phyloP scores from a whole-genome alignment of 2,329 filamentous ascomycete genomes.

The Hymenotorrendiella dingleyae region DNA sequence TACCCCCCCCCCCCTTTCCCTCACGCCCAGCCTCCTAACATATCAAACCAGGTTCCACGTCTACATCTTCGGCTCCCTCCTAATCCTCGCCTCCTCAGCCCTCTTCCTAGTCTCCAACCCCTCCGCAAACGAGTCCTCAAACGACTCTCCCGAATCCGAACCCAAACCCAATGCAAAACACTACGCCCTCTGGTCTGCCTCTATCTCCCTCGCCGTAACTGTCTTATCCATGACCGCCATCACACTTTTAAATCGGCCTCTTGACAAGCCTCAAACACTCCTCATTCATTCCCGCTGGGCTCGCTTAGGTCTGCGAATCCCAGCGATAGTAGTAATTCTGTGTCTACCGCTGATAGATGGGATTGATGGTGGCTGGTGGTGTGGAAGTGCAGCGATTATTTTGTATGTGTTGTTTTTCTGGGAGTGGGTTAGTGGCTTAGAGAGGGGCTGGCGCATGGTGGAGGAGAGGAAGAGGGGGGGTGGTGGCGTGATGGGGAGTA shows the following conservation, averaged over 20 bases:
- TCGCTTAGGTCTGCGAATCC: slow-evolving; percentile 8
- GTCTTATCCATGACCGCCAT: slow-evolving; percentile 12
- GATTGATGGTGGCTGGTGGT: slow-evolving; percentile 5
- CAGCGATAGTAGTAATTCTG: slow-evolving; percentile 8
- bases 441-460: slow-evolving; percentile 11
- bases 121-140: not conserved
- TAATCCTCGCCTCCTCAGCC: slow-evolving; percentile 15
- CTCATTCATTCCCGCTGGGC: slow-evolving; percentile 13
- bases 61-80: slow-evolving; percentile 11
- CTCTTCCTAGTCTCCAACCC: not conserved
- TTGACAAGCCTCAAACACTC: slow-evolving; percentile 11
- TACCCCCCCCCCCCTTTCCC: slow-evolving; percentile 1
- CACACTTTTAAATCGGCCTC: slow-evolving; percentile 11
- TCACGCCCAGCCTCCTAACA: not conserved
- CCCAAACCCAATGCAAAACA: no score
- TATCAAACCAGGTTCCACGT: slow-evolving; percentile 11
- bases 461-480: slow-evolving; percentile 8
- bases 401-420: slow-evolving; percentile 13
- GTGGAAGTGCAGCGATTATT: slow-evolving; percentile 1
- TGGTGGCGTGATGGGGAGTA: no score
- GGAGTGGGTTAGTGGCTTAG: slow-evolving; percentile 13
- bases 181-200: slow-evolving; percentile 14
- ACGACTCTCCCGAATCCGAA: not conserved
- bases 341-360: slow-evolving; percentile 10
- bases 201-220: slow-evolving; percentile 7